Evolutionary conservation across 768 basidiomycete genomes (phyloP).

Genomic region (Mycena latifolia): DNA sequence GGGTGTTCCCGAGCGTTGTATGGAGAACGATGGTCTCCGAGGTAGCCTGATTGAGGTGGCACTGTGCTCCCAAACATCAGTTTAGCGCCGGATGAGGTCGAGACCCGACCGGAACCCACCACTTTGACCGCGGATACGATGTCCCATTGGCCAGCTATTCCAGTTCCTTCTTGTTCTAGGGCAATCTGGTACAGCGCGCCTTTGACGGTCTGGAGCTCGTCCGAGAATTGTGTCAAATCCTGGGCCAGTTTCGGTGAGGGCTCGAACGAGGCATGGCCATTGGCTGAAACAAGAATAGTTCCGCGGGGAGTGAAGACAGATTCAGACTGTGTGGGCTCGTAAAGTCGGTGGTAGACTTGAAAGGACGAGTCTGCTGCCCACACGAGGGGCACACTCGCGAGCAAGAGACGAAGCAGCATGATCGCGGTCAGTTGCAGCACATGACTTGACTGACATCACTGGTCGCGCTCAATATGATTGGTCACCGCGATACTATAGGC

Average conservation of each 20-base stretch:
- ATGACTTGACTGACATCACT: not conserved
- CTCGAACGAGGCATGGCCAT: conserved; percentile 51
- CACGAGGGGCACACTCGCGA: conserved; percentile 6
- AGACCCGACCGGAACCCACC: conserved; percentile 49
- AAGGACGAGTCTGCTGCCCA: conserved; percentile 29
- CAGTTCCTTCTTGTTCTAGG: conserved; percentile 60
- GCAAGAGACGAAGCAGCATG: conserved; percentile 2
- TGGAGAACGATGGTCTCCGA: conserved; percentile 73
- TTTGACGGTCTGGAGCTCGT: conserved; percentile 49
- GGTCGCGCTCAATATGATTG: too few species aligned
- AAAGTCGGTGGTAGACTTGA: conserved; percentile 63
- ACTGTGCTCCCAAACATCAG: conserved; percentile 56
- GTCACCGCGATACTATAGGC: not conserved
- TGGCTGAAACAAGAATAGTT: conserved; percentile 48
- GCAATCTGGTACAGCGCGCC: conserved; percentile 80
- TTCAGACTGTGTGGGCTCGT: conserved; percentile 57
- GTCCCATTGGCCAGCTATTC: conserved; percentile 62
- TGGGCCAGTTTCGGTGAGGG: conserved; percentile 56
- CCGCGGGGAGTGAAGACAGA: conserved; percentile 59
- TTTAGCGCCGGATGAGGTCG: conserved; percentile 4
- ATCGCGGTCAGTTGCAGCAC: not conserved
- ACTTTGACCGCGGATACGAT: conserved; percentile 72
- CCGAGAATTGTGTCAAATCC: conserved; percentile 61
- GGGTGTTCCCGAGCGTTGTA: conserved; percentile 55
- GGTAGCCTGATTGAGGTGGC: conserved; percentile 68